Percentiles rank a stretch among this genome's conserved stretches.
These are phyloP conservation scores for Phaeomoniella chlamydospora DNA, from an alignment of 2,329 filamentous ascomycete species.

Conservation along the genomic window DNA sequence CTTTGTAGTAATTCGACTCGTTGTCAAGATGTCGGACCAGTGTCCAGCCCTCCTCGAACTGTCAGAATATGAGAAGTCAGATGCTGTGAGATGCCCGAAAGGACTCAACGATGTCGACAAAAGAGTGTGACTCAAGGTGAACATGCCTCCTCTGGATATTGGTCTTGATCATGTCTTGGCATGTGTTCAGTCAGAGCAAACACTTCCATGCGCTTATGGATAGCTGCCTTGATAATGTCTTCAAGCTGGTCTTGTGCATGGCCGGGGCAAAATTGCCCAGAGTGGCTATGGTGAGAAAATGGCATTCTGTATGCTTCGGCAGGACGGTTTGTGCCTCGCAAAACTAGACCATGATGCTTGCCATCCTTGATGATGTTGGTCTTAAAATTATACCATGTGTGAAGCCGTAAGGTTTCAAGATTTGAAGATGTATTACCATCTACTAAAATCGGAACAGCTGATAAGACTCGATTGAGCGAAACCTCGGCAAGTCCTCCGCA, in stretches of 20 bases:
- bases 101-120: too few species aligned
- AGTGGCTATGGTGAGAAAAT: conserved; percentile 96
- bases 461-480: too few species aligned
- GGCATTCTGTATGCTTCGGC: too few species aligned
- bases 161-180: conserved; percentile 62
- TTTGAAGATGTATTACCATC: background rate
- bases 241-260: conserved; percentile 81
- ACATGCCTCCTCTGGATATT: conserved; percentile 79
- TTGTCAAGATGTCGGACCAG: conserved; percentile 24
- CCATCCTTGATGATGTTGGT: background rate
- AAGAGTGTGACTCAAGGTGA: too few species aligned
- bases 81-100: too few species aligned
- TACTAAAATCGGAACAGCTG: too few species aligned
- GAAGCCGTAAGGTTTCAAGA: conserved; percentile 1
- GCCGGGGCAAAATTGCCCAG: conserved; percentile 85
- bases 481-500: too few species aligned
- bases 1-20: conserved; percentile 51
- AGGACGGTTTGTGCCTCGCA: too few species aligned
- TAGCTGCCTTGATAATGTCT: conserved; percentile 65
- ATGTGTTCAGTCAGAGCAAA: conserved; percentile 94
- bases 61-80: too few species aligned
- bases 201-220: conserved; percentile 61
- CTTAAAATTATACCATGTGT: background rate
- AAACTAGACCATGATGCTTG: background rate
- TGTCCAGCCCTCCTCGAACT: background rate